phyloP scores from a whole-genome alignment of 192 early-diverging fungal species.

The Glomus cerebriforme region DNA sequence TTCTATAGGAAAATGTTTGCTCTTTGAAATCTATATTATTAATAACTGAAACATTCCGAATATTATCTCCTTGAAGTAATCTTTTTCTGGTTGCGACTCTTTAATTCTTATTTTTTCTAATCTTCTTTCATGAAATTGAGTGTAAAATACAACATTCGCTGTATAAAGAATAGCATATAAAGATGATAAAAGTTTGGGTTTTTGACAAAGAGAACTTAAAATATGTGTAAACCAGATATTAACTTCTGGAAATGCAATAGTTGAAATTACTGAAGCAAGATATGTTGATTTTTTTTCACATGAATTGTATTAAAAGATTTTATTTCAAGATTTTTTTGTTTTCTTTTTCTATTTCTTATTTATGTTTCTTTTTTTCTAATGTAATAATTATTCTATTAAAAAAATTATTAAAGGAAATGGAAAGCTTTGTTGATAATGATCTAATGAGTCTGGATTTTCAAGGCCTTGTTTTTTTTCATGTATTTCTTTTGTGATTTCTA shows the following conservation, averaged over 20 bases:
- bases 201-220: too few relatives aligned
- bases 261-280: conserved; percentile 8
- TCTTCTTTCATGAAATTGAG: too few relatives aligned
- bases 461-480: too few relatives aligned
- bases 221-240: conserved; percentile 23
- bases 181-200: too few relatives aligned
- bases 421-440: not conserved
- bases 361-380: conserved; percentile 20
- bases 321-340: not conserved
- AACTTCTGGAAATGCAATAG: conserved; percentile 3
- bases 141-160: too few relatives aligned
- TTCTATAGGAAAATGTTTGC: too few relatives aligned
- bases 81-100: not conserved
- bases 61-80: not conserved
- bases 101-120: not conserved
- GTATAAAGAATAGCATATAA: too few relatives aligned
- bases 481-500: too few relatives aligned
- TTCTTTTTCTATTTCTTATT: conserved; percentile 9
- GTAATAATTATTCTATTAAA: not conserved
- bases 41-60: too few relatives aligned
- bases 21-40: too few relatives aligned
- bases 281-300: not conserved
- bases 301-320: not conserved
- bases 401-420: not conserved
- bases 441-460: not conserved